Conservation (phyloP, 169 alveolate species). For the Plasmodium cynomolgi region DNA sequence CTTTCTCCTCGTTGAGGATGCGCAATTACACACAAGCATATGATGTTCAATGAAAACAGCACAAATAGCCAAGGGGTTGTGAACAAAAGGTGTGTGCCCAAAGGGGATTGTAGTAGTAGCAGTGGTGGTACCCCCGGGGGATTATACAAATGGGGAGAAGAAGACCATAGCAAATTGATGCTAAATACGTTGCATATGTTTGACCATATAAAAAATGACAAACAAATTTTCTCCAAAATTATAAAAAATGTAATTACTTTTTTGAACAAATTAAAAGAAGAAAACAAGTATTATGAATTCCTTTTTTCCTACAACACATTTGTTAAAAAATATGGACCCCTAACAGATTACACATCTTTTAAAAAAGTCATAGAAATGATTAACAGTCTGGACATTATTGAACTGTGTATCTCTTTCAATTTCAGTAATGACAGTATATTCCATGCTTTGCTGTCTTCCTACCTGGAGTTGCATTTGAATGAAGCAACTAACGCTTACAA, state of each 20-base stretch:
- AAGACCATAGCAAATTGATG: background rate
- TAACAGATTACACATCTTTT: conserved; percentile 13
- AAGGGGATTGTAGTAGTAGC: background rate
- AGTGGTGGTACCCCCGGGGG: background rate
- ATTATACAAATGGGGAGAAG: background rate
- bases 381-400: conserved; percentile 15
- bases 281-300: conserved; percentile 42
- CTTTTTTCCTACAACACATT: conserved; percentile 11
- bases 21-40: background rate
- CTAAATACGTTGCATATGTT: background rate
- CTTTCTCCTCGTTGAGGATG: background rate
- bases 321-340: background rate
- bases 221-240: conserved; percentile 16
- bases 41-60: conserved; percentile 11
- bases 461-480: conserved; percentile 27
- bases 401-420: conserved; percentile 16
- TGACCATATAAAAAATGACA: conserved; percentile 15
- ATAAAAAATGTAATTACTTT: conserved; percentile 40
- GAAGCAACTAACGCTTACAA: conserved; percentile 39
- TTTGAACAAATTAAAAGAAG: conserved; percentile 27
- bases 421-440: conserved; percentile 1
- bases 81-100: background rate
- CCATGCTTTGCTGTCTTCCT: conserved; percentile 4
- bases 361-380: conserved; percentile 23
- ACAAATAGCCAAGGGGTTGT: background rate